A percentile compares a stretch with the other conserved stretches of the same genome.
phyloP scores from a whole-genome alignment of 2,329 filamentous ascomycete genomes.

The Aspergillus viridinutans region DNA sequence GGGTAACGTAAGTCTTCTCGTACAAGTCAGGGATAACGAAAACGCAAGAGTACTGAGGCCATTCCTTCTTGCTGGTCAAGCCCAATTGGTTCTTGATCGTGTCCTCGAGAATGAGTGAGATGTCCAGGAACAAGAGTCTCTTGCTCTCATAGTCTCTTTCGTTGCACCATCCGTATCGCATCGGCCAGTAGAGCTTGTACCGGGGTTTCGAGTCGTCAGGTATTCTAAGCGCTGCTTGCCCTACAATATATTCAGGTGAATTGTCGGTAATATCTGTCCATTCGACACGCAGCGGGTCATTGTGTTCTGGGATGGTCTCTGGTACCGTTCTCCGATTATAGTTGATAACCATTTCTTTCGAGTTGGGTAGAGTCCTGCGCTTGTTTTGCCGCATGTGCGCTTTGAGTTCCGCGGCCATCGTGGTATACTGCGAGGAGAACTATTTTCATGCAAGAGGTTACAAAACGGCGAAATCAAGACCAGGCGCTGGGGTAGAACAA shows the following conservation, averaged over 20 bases:
- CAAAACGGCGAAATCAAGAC: not conserved
- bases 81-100: slow-evolving; percentile 82
- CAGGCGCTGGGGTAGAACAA: slow-evolving; percentile 34
- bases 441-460: slow-evolving; percentile 22
- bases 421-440: slow-evolving; percentile 65
- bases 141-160: slow-evolving; percentile 81
- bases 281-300: slow-evolving; percentile 87
- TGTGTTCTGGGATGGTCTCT: slow-evolving; percentile 88
- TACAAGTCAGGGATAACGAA: slow-evolving; percentile 96
- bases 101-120: slow-evolving; percentile 80
- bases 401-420: slow-evolving; percentile 83
- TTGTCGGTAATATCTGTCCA: slow-evolving; percentile 78
- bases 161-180: slow-evolving; percentile 81
- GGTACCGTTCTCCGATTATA: slow-evolving; percentile 82
- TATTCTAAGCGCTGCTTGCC: slow-evolving; percentile 75
- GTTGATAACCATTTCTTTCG: slow-evolving; percentile 90
- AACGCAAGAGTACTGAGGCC: slow-evolving; percentile 91
- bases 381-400: slow-evolving; percentile 89
- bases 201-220: slow-evolving; percentile 84
- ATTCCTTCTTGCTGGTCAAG: slow-evolving; percentile 70
- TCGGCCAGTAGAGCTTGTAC: slow-evolving; percentile 90
- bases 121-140: slow-evolving; percentile 77
- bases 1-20: slow-evolving; percentile 86
- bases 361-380: slow-evolving; percentile 92
- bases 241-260: slow-evolving; percentile 74